Conservation (phyloP, 176 grass and related monocot species). For the Poa annua region DNA sequence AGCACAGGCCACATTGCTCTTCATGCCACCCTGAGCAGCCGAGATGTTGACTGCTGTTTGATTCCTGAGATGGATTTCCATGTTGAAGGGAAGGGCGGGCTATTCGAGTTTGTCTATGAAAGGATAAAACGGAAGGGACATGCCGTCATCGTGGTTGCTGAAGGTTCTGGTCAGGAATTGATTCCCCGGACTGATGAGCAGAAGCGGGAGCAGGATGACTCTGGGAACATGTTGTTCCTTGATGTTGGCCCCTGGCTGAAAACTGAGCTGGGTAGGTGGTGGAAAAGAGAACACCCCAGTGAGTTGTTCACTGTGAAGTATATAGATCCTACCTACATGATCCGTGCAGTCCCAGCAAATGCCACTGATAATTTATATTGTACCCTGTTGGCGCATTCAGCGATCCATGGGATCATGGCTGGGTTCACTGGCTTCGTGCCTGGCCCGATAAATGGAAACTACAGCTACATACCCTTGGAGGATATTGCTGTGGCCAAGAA, state of each 20-base stretch:
- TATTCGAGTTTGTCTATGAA: constrained; percentile 73
- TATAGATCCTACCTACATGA: constrained; percentile 95
- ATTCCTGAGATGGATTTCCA: constrained; percentile 84
- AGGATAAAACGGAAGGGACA: constrained; percentile 74
- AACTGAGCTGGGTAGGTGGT: constrained; percentile 75
- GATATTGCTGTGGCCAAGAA: constrained; percentile 71
- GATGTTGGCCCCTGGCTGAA: constrained; percentile 79
- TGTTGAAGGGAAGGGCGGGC: constrained; percentile 76
- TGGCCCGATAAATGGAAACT: constrained; percentile 74
- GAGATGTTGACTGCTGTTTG: constrained; percentile 92
- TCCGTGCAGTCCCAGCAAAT: constrained; percentile 81
- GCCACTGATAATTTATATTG: constrained; percentile 81
- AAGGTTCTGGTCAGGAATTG: constrained; percentile 86
- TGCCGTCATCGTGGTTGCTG: constrained; percentile 76
- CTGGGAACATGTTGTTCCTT: constrained; percentile 70
- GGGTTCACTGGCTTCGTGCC: constrained; percentile 75
- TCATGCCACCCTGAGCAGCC: constrained; percentile 82
- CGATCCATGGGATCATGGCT: constrained; percentile 80
- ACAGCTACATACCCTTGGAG: constrained; percentile 80
- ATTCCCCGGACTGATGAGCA: constrained; percentile 60
- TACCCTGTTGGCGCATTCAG: constrained; percentile 83
- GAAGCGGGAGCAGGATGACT: constrained; percentile 69
- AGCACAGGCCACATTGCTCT: constrained; percentile 90
- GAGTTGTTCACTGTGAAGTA: constrained; percentile 93
- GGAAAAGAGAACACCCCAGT: constrained; percentile 58